phyloP scores from a whole-genome alignment of 805 yeast genomes.

The Wickerhamiella bombiphila region DNA sequence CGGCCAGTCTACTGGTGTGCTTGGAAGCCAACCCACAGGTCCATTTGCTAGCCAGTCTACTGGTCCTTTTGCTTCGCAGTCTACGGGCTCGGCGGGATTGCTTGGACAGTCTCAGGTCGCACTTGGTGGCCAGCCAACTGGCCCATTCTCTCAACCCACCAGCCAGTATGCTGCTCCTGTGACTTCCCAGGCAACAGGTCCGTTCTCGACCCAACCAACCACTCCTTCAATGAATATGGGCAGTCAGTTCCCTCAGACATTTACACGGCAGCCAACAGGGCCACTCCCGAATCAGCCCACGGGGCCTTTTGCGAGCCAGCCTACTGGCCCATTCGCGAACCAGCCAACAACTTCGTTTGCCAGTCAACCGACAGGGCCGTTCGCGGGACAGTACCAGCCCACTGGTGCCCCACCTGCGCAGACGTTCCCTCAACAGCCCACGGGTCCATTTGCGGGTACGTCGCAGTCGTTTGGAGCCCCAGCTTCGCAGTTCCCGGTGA shows the following conservation, averaged over 20 bases:
- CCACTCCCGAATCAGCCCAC: conserved; percentile 22
- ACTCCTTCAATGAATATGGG: no score
- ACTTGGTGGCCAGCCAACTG: conserved; percentile 17
- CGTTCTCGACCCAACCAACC: conserved; percentile 7
- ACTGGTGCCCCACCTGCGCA: no score
- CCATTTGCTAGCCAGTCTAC: conserved; percentile 11
- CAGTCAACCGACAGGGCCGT: no score
- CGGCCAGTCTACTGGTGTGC: no score
- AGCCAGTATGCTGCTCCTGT: no score
- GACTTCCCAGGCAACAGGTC: conserved; percentile 23
- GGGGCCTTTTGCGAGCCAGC: conserved; percentile 10
- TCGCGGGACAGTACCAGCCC: not conserved
- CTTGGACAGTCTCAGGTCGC: no score
- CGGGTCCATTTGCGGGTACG: conserved; percentile 5
- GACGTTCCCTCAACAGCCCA: not conserved
- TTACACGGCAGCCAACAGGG: no score
- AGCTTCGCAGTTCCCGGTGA: no score
- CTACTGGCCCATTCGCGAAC: conserved; percentile 11
- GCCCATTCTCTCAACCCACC: conserved; percentile 6
- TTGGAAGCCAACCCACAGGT: conserved; percentile 22
- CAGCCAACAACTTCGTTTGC: conserved; percentile 1
- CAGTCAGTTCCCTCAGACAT: no score
- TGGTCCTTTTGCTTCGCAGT: conserved; percentile 10
- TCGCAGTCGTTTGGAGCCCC: not conserved
- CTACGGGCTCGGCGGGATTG: no score